These are phyloP conservation scores for Oehlia diaphana DNA, from an alignment of 192 early-diverging fungal species.

Conservation along the genomic window DNA sequence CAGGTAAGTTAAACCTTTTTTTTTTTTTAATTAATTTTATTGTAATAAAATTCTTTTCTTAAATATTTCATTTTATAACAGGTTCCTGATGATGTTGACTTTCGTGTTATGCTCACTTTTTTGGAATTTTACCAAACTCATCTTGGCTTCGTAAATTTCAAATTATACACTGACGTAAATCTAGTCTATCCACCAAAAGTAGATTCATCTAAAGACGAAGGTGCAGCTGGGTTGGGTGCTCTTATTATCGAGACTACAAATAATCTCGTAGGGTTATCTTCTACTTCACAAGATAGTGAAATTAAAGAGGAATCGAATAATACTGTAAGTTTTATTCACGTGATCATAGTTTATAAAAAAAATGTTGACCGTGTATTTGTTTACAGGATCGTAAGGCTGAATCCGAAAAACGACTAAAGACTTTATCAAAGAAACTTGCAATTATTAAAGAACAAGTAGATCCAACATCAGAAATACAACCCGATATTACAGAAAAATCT, in stretches of 20 bases:
- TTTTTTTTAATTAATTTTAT: conserved; percentile 4
- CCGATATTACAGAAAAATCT: not conserved
- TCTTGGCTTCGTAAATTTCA: conserved; percentile 93
- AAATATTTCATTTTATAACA: conserved; percentile 36
- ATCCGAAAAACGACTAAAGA: conserved; percentile 24
- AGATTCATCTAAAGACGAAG: conserved; percentile 61
- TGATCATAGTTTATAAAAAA: not conserved
- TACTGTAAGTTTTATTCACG: not conserved
- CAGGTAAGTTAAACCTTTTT: conserved; percentile 40
- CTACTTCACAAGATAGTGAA: conserved; percentile 31
- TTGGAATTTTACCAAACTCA: conserved; percentile 94
- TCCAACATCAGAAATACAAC: not conserved
- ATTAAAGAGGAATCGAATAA: conserved; percentile 2
- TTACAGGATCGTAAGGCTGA: conserved; percentile 3
- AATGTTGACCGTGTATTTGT: not conserved
- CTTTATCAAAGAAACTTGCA: conserved; percentile 14
- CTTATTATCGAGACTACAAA: conserved; percentile 62
- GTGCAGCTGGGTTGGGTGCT: conserved; percentile 66
- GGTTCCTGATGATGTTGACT: conserved; percentile 91
- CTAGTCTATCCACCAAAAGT: conserved; percentile 90
- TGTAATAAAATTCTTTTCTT: not conserved
- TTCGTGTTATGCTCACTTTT: conserved; percentile 96
- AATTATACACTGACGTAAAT: conserved; percentile 85
- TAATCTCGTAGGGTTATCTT: conserved; percentile 36
- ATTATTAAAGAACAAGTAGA: conserved; percentile 3